Evolutionary conservation across 805 yeast genomes (phyloP).

Genomic region (Candida mattraensis): DNA sequence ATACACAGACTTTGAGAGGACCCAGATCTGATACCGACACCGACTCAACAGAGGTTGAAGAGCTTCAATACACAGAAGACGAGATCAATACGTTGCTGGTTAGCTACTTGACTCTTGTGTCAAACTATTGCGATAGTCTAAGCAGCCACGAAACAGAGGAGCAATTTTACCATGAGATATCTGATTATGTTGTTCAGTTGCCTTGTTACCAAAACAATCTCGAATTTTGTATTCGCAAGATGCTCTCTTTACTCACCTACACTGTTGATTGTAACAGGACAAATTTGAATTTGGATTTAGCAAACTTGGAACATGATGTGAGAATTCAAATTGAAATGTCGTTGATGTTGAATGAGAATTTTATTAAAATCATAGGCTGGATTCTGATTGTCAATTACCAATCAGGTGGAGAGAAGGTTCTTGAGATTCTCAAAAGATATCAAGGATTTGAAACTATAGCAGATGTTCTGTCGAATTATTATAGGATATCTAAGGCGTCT

Average conservation of each 20-base stretch:
- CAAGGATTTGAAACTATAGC: conserved; percentile 49
- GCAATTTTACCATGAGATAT: conserved; percentile 26
- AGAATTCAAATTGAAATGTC: conserved; percentile 22
- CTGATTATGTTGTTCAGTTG: conserved; percentile 27
- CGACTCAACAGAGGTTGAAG: conserved; percentile 10
- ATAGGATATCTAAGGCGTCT: conserved; percentile 37
- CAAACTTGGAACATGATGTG: conserved; percentile 14
- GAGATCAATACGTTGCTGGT: conserved; percentile 37
- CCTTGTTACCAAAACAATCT: conserved; percentile 36
- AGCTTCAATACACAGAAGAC: conserved; percentile 26
- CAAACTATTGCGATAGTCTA: conserved; percentile 29
- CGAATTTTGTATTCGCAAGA: conserved; percentile 49
- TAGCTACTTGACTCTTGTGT: conserved; percentile 31
- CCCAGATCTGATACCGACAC: conserved; percentile 3
- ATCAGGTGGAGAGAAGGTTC: conserved; percentile 27
- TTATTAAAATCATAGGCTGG: conserved; percentile 35
- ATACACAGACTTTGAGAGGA: conserved; percentile 18
- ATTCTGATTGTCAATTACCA: conserved; percentile 28
- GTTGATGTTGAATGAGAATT: conserved; percentile 29
- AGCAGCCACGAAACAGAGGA: conserved; percentile 21
- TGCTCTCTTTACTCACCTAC: conserved; percentile 44
- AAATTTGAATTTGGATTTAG: conserved; percentile 22
- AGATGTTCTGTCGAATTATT: conserved; percentile 28
- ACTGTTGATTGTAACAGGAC: conserved; percentile 26
- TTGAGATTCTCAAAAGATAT: conserved; percentile 49